phyloP scores from a whole-genome alignment of 2,329 filamentous ascomycete species.

The Elsinoe arachidis region DNA sequence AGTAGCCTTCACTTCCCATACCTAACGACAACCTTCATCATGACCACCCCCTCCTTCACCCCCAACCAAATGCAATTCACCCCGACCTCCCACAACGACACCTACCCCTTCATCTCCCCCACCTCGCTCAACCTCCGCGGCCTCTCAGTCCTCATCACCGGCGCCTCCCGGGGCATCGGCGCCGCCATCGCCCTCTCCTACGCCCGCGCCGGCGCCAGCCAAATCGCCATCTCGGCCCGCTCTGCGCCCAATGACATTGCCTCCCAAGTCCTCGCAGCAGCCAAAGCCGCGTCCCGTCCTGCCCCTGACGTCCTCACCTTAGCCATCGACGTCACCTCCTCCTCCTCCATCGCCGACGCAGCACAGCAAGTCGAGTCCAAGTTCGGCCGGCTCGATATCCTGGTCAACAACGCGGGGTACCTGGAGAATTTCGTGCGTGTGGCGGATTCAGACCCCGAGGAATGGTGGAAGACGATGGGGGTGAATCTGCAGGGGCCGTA shows the following conservation, averaged over 20 bases:
- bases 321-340: constrained; percentile 36
- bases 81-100: constrained; percentile 28
- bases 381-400: constrained; percentile 35
- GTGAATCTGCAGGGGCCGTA: constrained; percentile 43
- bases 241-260: constrained; percentile 35
- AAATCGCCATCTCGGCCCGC: constrained; percentile 47
- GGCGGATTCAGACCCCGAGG: constrained; percentile 24
- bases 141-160: constrained; percentile 43
- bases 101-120: constrained; percentile 46
- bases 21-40: neutral
- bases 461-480: constrained; percentile 42
- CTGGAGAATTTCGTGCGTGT: constrained; percentile 25
- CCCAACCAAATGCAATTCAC: constrained; percentile 20
- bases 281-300: constrained; percentile 27
- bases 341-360: constrained; percentile 30
- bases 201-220: constrained; percentile 44
- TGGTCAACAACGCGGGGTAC: constrained; percentile 42
- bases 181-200: constrained; percentile 47
- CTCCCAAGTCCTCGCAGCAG: constrained; percentile 30
- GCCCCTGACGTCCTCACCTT: constrained; percentile 37
- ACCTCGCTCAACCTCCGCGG: constrained; percentile 32
- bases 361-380: constrained; percentile 25
- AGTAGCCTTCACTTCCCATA: neutral
- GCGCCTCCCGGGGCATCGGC: constrained; percentile 30
- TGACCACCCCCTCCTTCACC: neutral